A percentile compares a stretch with the other conserved stretches of the same genome.
Evolutionary conservation across 257 asterid species (phyloP).

Genomic region (Solanum arcanum): DNA sequence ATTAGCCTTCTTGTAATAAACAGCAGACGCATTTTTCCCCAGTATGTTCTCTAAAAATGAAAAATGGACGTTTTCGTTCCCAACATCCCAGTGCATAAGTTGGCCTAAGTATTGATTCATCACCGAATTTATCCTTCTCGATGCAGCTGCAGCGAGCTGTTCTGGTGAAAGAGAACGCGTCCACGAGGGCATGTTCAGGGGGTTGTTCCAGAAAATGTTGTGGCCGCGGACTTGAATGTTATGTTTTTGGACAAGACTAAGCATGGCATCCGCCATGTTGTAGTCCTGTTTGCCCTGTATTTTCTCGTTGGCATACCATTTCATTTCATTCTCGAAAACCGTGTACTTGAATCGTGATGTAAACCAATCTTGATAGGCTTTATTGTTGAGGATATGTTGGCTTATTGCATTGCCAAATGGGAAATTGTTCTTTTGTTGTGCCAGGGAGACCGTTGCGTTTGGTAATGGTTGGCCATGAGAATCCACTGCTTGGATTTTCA

Average conservation of each 20-base stretch:
- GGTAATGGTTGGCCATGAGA: constrained; percentile 27
- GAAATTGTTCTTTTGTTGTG: constrained; percentile 1
- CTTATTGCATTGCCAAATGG: constrained; percentile 45
- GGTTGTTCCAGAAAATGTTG: constrained; percentile 64
- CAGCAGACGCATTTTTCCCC: constrained; percentile 25
- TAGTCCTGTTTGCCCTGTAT: constrained; percentile 24
- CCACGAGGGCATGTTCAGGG: constrained; percentile 31
- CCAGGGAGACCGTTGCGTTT: constrained; percentile 37
- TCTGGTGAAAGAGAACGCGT: constrained; percentile 9
- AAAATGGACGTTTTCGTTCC: constrained; percentile 48
- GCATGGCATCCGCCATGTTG: constrained; percentile 26
- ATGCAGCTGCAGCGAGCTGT: constrained; percentile 13
- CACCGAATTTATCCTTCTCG: constrained; percentile 21
- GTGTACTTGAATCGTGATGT: constrained; percentile 38
- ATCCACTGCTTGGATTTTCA: constrained; percentile 44
- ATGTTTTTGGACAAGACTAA: constrained; percentile 8
- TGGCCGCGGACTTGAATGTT: constrained; percentile 48
- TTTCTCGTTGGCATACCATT: constrained; percentile 46
- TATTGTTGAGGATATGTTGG: constrained; percentile 29
- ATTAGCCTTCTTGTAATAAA: constrained; percentile 21
- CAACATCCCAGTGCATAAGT: constrained; percentile 64
- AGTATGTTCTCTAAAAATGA: constrained; percentile 30
- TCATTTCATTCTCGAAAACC: constrained; percentile 57
- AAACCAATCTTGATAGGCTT: constrained; percentile 57
- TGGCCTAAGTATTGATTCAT: constrained; percentile 20